These are phyloP conservation scores for Deinandra increscens DNA, from an alignment of 129 eudicot genomes.

Conservation along the genomic window DNA sequence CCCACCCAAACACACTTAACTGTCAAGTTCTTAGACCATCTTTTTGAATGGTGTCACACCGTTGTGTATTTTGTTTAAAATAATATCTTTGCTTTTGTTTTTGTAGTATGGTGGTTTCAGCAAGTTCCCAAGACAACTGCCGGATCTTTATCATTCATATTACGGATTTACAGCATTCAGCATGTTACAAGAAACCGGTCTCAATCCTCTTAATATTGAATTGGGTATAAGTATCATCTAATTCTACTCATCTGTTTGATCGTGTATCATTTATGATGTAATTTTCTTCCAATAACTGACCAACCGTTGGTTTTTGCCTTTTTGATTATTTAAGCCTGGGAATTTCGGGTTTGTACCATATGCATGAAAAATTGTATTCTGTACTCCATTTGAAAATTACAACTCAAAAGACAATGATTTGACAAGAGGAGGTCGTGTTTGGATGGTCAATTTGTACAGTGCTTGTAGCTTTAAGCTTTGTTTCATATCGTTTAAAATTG, in stretches of 20 bases:
- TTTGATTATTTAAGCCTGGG: conserved; percentile 3
- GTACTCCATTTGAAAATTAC: conserved; percentile 19
- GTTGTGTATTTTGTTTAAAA: neutral
- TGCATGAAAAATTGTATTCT: conserved; percentile 10
- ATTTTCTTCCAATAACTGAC: neutral
- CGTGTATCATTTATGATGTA: conserved; percentile 12
- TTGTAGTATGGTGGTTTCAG: conserved; percentile 96
- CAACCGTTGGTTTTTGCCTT: neutral
- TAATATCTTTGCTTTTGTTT: neutral
- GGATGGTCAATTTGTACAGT: conserved; percentile 21
- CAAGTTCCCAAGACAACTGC: conserved; percentile 68
- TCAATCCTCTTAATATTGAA: conserved; percentile 54
- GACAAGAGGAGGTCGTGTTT: conserved; percentile 21
- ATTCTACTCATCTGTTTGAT: neutral
- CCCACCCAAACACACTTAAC: too few species aligned
- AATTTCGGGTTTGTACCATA: conserved; percentile 16
- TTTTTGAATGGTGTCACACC: too few species aligned
- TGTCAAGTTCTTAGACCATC: too few species aligned
- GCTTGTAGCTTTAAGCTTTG: conserved; percentile 23
- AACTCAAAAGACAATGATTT: conserved; percentile 26
- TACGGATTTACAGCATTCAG: conserved; percentile 94
- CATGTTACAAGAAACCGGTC: conserved; percentile 61
- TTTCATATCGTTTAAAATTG: conserved; percentile 10
- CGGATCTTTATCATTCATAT: conserved; percentile 93
- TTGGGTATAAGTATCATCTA: conserved; percentile 56